Evolutionary conservation across 768 basidiomycete species (phyloP), one percentile per base, ranked within the genome.

Genomic region (Agaricus bisporus): DNA sequence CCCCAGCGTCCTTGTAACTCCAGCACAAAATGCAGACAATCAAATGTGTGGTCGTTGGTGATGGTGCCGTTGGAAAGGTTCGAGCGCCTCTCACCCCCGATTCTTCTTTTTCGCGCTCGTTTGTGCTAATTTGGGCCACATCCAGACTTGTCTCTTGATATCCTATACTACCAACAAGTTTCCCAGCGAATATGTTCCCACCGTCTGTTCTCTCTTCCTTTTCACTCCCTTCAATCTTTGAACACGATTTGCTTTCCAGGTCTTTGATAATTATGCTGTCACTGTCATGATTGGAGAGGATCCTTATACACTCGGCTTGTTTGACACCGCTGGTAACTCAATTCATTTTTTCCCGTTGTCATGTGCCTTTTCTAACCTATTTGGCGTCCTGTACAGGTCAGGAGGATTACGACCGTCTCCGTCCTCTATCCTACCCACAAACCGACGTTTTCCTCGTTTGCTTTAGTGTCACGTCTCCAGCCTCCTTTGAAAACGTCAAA

Each of bases 211-310:
- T 44, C 29, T 41, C 41, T 56, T 59, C 59, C 58, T 61, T 59
- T 63, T 60, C 57, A 59, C 54, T n/a, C 61, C 49, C 49, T 56
- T 52, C 39, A 50, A 56, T 53, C 60, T 47, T 39, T 52, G 48
- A 32, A 32, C 32, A 32, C 1, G 32, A 3, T 11, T 32, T 8
- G 2, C 11, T 32, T 8, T 64, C 53, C 72, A 91, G 90, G 88
- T 93, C 56, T 94, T 94, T 70, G 91, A 95, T 73, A 95, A 95
- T 73, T 95, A 95, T 73, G 97, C 97, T 57, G 97, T 98, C 58
- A 98, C 95, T n/a, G 97, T 99, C 55, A 98, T 99, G 97, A 98
- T 99, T 73, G 95, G 95, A 49, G 97, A 98, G 65, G 95, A 98
- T 72, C 95, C 97, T 49, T 98, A 98, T 71, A 98, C 97, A 59